phyloP scores from a whole-genome alignment of 768 basidiomycete genomes.

The Amanita muscaria region DNA sequence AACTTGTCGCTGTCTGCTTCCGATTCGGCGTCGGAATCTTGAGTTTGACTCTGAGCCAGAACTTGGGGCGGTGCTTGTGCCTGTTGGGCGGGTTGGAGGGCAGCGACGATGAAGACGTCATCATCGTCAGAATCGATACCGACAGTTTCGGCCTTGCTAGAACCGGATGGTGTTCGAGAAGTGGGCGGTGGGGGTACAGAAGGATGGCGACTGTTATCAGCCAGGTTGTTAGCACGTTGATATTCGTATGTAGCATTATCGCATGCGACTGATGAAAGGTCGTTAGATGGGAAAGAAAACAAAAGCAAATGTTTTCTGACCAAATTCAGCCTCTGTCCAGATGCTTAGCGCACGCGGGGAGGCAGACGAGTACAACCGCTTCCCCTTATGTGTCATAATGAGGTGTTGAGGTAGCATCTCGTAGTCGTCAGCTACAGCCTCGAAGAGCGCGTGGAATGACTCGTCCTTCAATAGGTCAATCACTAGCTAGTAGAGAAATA shows the following conservation, averaged over 20 bases:
- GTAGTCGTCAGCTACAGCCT: conserved; percentile 56
- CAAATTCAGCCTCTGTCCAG: conserved; percentile 60
- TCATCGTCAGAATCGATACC: conserved; percentile 20
- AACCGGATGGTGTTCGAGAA: conserved; percentile 4
- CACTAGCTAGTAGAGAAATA: not conserved
- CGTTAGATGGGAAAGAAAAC: conserved; percentile 1
- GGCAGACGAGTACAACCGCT: conserved; percentile 59
- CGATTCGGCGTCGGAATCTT: conserved; percentile 30
- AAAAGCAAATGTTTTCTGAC: conserved; percentile 27
- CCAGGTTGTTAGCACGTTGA: conserved; percentile 22
- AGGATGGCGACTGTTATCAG: conserved; percentile 1
- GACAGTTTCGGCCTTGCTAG: conserved; percentile 14
- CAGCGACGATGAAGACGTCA: conserved; percentile 1
- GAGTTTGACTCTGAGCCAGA: conserved; percentile 10
- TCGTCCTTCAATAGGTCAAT: conserved; percentile 38
- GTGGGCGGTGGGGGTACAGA: conserved; percentile 7
- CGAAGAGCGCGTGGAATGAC: conserved; percentile 55
- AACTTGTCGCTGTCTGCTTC: conserved; percentile 46
- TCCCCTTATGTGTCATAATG: conserved; percentile 51
- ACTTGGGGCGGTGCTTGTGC: conserved; percentile 8
- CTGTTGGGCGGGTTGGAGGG: not conserved
- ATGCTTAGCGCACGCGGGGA: conserved; percentile 58
- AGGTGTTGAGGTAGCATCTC: conserved; percentile 41
- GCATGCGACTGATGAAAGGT: conserved; percentile 46
- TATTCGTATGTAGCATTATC: conserved; percentile 57